Base-by-base conservation (phyloP, 257 asterid genomes). In the Avicennia marina region DNA sequence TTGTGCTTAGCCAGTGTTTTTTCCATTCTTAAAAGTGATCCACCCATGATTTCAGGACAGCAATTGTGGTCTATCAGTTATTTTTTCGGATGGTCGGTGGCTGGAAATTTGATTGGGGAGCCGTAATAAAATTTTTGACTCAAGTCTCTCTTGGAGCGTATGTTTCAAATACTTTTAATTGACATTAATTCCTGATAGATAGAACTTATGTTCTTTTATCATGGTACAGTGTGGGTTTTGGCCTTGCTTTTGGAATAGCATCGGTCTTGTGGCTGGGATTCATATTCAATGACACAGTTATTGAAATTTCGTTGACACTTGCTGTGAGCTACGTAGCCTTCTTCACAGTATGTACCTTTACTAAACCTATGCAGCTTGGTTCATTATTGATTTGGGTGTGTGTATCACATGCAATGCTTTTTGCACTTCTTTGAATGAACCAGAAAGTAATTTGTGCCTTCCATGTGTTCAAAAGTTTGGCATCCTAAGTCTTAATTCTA, bases 101-200 rank as follows among this genome's bases (percentile, higher is more conserved):
- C 47, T 81, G 90, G 95, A 77, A 60, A 68, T 85, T 81, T 59
- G 65, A 51, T 38, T 85, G 86, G 95, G 95, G 95, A 56, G 82
- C 74, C 21, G 15, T 85, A 41, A 56, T 91, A 61, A 81, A 74
- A 61, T 88, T 80, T 62, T 78, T 88, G 71, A 59, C 68, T 18
- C 79, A 77, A 91, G 95, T 72, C 58, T 74, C 95, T 64, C 90
- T 91, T 38, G 98, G 98, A 62, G 98, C 98, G 95, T 88, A 88
- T 2, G 98, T 81, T 22, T 56, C 72, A 13, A 59, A 62, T 63
- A 51, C 67, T 58, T 68, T 60, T 20, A 34, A 34, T 58, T 21
- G 40, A 54, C 58, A 62, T 54, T 41, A 15, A 49, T 66, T 60
- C 54, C 29, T 13, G 6, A 57, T 33, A 56, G 58, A 53, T 49